Percentiles rank a stretch among this genome's conserved stretches.
These are phyloP conservation scores for Discostella stelligeroides DNA, from an alignment of 108 stramenopile species.

Conservation along the genomic window DNA sequence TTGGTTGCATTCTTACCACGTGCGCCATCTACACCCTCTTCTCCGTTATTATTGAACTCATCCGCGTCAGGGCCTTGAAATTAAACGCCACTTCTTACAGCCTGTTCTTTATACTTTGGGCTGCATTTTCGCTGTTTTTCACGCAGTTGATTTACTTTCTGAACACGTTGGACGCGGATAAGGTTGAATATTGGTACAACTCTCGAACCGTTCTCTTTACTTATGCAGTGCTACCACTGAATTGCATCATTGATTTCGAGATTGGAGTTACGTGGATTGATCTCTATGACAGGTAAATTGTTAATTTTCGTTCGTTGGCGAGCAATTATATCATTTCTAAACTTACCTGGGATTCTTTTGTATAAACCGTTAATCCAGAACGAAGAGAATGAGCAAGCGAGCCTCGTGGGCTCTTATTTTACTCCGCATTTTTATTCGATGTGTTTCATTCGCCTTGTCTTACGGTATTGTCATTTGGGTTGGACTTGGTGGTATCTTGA, in stretches of 20 bases:
- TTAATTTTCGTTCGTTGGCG: not conserved
- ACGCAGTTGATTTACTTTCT: conserved; percentile 26
- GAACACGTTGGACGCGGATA: conserved; percentile 37
- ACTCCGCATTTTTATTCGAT: conserved; percentile 24
- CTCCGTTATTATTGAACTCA: conserved; percentile 29
- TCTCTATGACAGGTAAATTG: conserved; percentile 23
- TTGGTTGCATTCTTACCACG: conserved; percentile 3
- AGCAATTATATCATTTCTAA: not conserved
- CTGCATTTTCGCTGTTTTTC: not conserved
- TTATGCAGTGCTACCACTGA: not conserved
- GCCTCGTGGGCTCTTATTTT: conserved; percentile 25
- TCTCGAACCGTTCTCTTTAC: conserved; percentile 19
- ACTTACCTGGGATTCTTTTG: not conserved
- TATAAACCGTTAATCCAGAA: too few relatives aligned
- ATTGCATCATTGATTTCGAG: conserved; percentile 37
- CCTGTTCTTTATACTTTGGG: conserved; percentile 28
- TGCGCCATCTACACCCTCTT: conserved; percentile 23
- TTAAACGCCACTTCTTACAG: conserved; percentile 41
- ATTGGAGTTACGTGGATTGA: conserved; percentile 52
- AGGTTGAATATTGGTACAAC: conserved; percentile 40
- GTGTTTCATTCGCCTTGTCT: conserved; percentile 12
- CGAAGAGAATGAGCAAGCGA: conserved; percentile 48
- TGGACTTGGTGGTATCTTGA: conserved; percentile 2
- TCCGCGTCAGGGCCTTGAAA: conserved; percentile 37
- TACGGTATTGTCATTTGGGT: conserved; percentile 13